Base-by-base conservation (phyloP, 2,329 filamentous ascomycete species). In the Aspergillus pseudoglaucus region DNA sequence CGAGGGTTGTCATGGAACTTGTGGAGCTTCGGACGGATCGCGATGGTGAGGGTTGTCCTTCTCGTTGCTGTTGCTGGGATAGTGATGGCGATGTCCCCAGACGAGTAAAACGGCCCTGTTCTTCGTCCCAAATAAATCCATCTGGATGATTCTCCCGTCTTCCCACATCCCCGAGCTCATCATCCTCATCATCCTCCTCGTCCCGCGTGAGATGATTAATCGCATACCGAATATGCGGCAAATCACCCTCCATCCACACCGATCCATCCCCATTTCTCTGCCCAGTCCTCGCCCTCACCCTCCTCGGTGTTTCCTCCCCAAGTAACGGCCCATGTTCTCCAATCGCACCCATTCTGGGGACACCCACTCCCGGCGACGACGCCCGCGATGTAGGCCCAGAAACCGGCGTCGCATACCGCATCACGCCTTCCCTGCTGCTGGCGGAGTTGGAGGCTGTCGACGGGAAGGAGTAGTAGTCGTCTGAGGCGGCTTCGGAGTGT, bases 211-310 rank as follows among this genome's bases (percentile, higher is more conserved):
- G 74, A 53, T 91, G 88, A 54, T 95, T 87, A 53, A 97, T 82
- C 37, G 91, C 90, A 65, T 93, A 94, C 54, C 86, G 86, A 53
- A 96, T 88, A 66, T 90, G 95, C 0, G 89, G 90, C 7, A 83
- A 86, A 61, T 95, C 87, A 60, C 95, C 90, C 35, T 39, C 33
- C 33, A n/a, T 35, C 33, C 14, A 17, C 33, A 17, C 8, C 5
- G 33, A n/a, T n/a, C 33, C 33, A 35, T 17, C 9, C 30, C 14
- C 30, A 15, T 37, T 8, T 3, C n/a, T 4, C 1, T n/a, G n/a
- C n/a, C 64, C 55, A 8, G 59, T 59, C 23, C 50, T 54, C 27
- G 53, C 53, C 46, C 54, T 61, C n/a, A 60, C 48, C 9, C 50
- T 53, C 17, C 47, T 42, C 14, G 61, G 47, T 44, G 51, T 51